Percentiles rank a stretch among this genome's conserved stretches.
Evolutionary conservation across 176 grass and related monocot species (phyloP).

Genomic region (Bromus sterilis): DNA sequence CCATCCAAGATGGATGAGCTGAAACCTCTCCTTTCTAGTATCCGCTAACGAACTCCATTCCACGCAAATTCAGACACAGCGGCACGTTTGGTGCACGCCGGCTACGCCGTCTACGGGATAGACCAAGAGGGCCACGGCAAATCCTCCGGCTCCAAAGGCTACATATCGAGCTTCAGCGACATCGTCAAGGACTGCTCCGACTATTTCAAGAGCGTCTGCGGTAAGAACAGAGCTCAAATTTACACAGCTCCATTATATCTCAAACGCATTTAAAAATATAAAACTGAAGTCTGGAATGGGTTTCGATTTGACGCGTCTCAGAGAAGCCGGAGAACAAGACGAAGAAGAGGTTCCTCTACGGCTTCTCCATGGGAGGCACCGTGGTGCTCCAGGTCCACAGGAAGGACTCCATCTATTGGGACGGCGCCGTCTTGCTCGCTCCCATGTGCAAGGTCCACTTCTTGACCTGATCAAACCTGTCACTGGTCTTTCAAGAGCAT

Average conservation of each 20-base stretch:
- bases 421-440: conserved; percentile 45
- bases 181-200: conserved; percentile 51
- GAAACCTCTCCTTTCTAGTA: background rate
- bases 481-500: background rate
- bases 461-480: background rate
- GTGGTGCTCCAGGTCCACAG: conserved; percentile 36
- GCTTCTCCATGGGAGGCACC: conserved; percentile 56
- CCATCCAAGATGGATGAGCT: background rate
- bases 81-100: conserved; percentile 36
- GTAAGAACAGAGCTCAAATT: conserved; percentile 8
- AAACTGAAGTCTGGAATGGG: background rate
- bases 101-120: conserved; percentile 46
- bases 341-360: conserved; percentile 56
- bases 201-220: conserved; percentile 56
- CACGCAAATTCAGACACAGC: conserved; percentile 36
- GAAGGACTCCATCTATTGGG: conserved; percentile 45
- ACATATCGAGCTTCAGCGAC: conserved; percentile 44
- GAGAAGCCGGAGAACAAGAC: conserved; percentile 43
- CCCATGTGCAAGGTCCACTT: conserved; percentile 48
- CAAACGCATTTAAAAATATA: no score
- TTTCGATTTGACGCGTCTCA: background rate
- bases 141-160: conserved; percentile 49
- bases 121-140: conserved; percentile 64
- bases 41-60: background rate
- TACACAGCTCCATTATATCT: background rate